phyloP scores from a whole-genome alignment of 2,329 filamentous ascomycete species.

The Basipetospora chlamydospora region DNA sequence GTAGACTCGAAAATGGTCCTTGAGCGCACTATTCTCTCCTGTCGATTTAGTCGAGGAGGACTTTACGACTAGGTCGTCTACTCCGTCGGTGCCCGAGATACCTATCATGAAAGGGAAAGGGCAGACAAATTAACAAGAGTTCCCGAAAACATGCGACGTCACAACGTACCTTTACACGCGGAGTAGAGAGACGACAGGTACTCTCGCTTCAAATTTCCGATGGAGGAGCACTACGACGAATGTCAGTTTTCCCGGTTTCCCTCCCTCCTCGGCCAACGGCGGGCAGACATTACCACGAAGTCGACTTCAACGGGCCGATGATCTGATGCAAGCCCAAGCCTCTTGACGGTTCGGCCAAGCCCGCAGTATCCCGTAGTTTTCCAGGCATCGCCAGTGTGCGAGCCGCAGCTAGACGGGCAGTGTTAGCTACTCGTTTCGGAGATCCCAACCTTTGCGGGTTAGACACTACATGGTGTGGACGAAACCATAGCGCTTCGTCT shows the following conservation, averaged over 20 bases:
- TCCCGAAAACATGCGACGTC: too few relatives aligned
- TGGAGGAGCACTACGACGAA: slow-evolving; percentile 51
- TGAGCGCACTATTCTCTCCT: slow-evolving; percentile 11
- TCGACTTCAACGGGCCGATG: slow-evolving; percentile 53
- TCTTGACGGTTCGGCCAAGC: slow-evolving; percentile 50
- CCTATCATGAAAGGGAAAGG: too few relatives aligned
- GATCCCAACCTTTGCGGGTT: slow-evolving; percentile 8
- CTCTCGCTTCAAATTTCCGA: slow-evolving; percentile 59
- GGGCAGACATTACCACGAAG: slow-evolving; percentile 42
- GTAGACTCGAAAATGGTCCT: slow-evolving; percentile 54
- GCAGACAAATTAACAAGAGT: too few relatives aligned
- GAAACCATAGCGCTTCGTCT: slow-evolving; percentile 60
- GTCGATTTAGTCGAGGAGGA: slow-evolving; percentile 13
- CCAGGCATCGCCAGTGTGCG: slow-evolving; percentile 33
- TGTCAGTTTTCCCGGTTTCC: neutral
- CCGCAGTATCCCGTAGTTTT: slow-evolving; percentile 49
- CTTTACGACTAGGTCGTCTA: slow-evolving; percentile 12
- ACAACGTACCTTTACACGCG: slow-evolving; percentile 39
- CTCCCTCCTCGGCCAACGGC: neutral
- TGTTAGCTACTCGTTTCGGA: slow-evolving; percentile 9
- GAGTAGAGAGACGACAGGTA: slow-evolving; percentile 46
- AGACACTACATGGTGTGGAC: slow-evolving; percentile 76
- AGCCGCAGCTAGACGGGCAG: slow-evolving; percentile 36
- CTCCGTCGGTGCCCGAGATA: slow-evolving; percentile 29
- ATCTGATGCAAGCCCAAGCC: slow-evolving; percentile 44